Evolutionary conservation across 805 yeast species (phyloP).

Genomic region (Yamadazyma takamatsuzukensis): DNA sequence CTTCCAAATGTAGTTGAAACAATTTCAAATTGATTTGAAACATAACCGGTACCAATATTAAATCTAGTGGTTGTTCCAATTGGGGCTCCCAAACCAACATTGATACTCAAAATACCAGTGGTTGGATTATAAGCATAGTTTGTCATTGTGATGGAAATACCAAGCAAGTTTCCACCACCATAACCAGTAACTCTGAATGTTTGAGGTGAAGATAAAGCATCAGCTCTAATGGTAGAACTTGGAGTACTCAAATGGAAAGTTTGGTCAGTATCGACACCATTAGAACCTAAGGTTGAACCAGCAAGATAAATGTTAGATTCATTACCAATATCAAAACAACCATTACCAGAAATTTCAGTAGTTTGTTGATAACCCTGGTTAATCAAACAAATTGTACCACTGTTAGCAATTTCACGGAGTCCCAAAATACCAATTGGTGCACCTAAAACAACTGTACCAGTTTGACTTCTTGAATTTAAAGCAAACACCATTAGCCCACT

Average conservation of each 20-base stretch:
- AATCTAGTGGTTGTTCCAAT: too few relatives aligned
- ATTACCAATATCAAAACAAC: conserved; percentile 16
- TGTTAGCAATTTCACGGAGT: conserved; percentile 13
- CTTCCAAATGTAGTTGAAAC: conserved; percentile 9
- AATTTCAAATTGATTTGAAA: conserved; percentile 3
- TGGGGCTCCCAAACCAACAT: too few relatives aligned
- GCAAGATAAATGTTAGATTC: conserved; percentile 10
- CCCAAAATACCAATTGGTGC: conserved; percentile 8
- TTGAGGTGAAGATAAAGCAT: conserved; percentile 11
- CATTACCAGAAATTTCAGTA: conserved; percentile 14
- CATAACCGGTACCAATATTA: conserved; percentile 19
- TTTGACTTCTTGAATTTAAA: conserved; percentile 6
- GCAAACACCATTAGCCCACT: conserved; percentile 12
- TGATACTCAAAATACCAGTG: conserved; percentile 20
- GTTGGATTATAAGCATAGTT: conserved; percentile 8
- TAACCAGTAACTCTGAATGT: conserved; percentile 15
- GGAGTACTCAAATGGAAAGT: conserved; percentile 16
- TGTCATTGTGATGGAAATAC: too few relatives aligned
- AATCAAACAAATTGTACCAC: conserved; percentile 22
- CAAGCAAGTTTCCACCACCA: conserved; percentile 19
- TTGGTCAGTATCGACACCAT: conserved; percentile 11
- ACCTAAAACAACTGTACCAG: conserved; percentile 14
- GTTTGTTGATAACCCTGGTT: conserved; percentile 15
- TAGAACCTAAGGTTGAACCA: conserved; percentile 4
- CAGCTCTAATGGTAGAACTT: conserved; percentile 14